Evolutionary conservation across 371 early-diverging fungal genomes (phyloP), one percentile per base, ranked within the genome.

Genomic region (Rhizomucor miehei): DNA sequence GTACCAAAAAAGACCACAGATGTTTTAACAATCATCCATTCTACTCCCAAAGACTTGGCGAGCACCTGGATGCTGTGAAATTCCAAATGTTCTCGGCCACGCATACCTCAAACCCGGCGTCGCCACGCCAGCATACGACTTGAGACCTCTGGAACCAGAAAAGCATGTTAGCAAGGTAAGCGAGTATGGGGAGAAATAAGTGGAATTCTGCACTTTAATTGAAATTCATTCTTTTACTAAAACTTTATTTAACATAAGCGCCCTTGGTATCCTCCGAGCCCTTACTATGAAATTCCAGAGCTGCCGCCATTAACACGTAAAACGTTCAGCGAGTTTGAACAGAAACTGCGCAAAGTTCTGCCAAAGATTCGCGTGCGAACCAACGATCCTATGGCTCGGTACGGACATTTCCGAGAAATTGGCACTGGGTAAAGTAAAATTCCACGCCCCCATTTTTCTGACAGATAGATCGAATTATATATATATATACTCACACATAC

Each of bases 241-340:
- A 24, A 20, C 6, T 21, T 16, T 38, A n/a, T n/a, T 19, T 50
- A 24, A 17, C 6, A n/a, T 40, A 40, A 75, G 73, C 69, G 67
- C 48, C 76, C 76, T 37, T 75, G 76, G 76, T 69, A 69, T 34
- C 76, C 76, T 39, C 73, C 76, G 51, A 75, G 63, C 49, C 68
- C 69, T 21, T 60, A 69, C 48, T 69, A 66, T 39, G 60, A 67
- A 51, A 60, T 60, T 9, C 76, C 76, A 37, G 60, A 64, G 25
- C 52, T 71, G 48, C 66, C 61, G 61, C 68, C 70, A 23, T 61
- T 69, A 34, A 46, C 51, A 12, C 51, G 44, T 48, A 57, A 53
- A 51, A 19, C 58, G 41, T 61, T 59, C 55, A 71, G 67, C 36
- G 63, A 68, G 55, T 70, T 77, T 25, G 77, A 77, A 60, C 46